Conservation (phyloP, 2,329 filamentous ascomycete species). For the Aspergillus latus region DNA sequence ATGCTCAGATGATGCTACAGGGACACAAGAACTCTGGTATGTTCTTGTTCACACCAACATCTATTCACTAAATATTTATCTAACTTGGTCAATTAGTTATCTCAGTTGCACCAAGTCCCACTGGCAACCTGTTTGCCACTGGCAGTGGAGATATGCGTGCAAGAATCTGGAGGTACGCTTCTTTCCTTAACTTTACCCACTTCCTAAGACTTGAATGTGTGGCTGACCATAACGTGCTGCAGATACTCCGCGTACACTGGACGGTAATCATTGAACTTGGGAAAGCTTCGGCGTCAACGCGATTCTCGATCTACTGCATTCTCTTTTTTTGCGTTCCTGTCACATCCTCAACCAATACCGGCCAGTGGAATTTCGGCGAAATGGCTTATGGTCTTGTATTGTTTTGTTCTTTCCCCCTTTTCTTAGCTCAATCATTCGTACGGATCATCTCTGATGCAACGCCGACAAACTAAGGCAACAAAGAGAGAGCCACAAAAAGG, state of each 20-base stretch:
- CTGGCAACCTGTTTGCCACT: conserved; percentile 85
- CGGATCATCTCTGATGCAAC: conserved; percentile 1
- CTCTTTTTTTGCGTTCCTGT: conserved; percentile 13
- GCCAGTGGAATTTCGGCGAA: conserved; percentile 1
- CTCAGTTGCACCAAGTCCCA: conserved; percentile 90
- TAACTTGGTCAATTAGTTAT: conserved; percentile 62
- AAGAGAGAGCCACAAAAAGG: background rate
- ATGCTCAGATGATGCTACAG: conserved; percentile 96
- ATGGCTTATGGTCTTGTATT: conserved; percentile 7
- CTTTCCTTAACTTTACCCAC: background rate
- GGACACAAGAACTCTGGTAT: conserved; percentile 92
- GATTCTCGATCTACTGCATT: conserved; percentile 23
- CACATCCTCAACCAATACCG: background rate
- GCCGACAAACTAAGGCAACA: conserved; percentile 9
- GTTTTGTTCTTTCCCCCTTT: conserved; percentile 4
- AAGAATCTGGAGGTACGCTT: conserved; percentile 81
- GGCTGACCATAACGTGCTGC: conserved; percentile 16
- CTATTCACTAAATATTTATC: conserved; percentile 9
- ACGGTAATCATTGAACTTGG: conserved; percentile 35
- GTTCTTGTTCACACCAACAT: conserved; percentile 19
- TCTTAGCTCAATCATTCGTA: conserved; percentile 4
- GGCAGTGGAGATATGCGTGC: conserved; percentile 97
- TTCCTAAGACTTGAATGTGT: background rate
- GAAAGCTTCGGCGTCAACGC: conserved; percentile 36
- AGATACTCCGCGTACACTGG: conserved; percentile 42